Base-by-base conservation (phyloP, 108 stramenopile genomes). In the Nannochloropsis gaditana region DNA sequence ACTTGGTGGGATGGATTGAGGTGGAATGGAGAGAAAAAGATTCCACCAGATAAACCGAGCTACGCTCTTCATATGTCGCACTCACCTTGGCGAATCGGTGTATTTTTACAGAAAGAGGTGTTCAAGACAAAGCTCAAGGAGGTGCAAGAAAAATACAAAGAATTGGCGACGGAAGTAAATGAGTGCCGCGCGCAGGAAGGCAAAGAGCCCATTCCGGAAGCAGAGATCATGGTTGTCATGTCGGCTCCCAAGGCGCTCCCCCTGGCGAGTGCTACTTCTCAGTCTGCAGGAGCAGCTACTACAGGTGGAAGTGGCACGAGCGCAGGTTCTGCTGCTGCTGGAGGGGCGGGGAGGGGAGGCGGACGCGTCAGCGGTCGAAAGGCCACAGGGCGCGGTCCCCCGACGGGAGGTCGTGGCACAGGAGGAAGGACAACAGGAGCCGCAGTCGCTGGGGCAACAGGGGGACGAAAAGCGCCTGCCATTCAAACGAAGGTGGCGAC, bases 61-160 rank as follows among this genome's bases (percentile, higher is more conserved):
- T 73, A 6, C 8, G n/a, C 59, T n/a, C 6, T 6, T 73, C 59
- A 8, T 73, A 31, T 31, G 31, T 31, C 31, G 0, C 31, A 31
- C 31, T 31, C 31, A 31, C 31, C 31, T 31, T 31, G 31, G 31
- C 31, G 31, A 31, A 31, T 31, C 31, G 31, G 31, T 31, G 31
- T 73, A 73, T 6, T n/a, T 73, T n/a, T 73, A 73, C 59, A 73
- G 59, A 73, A 73, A 73, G n/a, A 73, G 59, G 59, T n/a, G 59
- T 15, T n/a, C 59, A n/a, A 73, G 2, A n/a, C 59, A 3, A 73
- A 73, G 59, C 59, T 73, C 59, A 73, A 73, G 59, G 59, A 73
- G n/a, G 59, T 73, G 5, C 59, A 73, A 15, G 59, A 73, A 15
- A 15, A n/a, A 6, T 73, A 73, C 59, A 73, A 15, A n/a, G 19